A percentile compares a stretch with the other conserved stretches of the same genome.
Conservation (phyloP, 345 rosid species). For the Odontarrhena argentea region DNA sequence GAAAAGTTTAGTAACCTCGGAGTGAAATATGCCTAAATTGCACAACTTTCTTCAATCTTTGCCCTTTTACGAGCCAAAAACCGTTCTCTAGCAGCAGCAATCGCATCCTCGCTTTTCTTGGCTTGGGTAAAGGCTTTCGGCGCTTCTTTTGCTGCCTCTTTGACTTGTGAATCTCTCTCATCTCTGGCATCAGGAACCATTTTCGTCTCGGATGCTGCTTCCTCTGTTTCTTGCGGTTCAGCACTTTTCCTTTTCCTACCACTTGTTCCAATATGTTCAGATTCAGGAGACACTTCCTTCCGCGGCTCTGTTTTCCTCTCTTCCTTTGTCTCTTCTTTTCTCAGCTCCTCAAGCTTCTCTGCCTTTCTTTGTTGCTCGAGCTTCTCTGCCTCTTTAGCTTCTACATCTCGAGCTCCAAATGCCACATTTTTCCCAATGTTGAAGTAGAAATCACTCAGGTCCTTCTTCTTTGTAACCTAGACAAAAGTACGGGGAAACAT, state of each 20-base stretch:
- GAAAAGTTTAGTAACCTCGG: not conserved
- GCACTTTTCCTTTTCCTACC: conserved; percentile 18
- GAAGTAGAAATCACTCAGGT: conserved; percentile 84
- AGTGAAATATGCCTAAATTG: not conserved
- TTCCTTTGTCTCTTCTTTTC: conserved; percentile 45
- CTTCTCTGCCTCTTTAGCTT: conserved; percentile 51
- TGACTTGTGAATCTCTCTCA: conserved; percentile 36
- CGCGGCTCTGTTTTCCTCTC: conserved; percentile 34
- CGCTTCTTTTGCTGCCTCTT: conserved; percentile 44
- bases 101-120: conserved; percentile 64
- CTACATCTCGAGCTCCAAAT: conserved; percentile 57
- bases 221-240: conserved; percentile 45
- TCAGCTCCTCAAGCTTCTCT: conserved; percentile 46
- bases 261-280: conserved; percentile 41
- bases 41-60: conserved; percentile 46
- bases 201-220: conserved; percentile 34
- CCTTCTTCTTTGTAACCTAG: conserved; percentile 88
- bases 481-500: not conserved
- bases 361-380: conserved; percentile 45
- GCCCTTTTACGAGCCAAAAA: conserved; percentile 76
- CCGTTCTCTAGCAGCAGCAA: conserved; percentile 82
- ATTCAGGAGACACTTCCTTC: conserved; percentile 29
- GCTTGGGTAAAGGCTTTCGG: conserved; percentile 53
- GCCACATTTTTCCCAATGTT: conserved; percentile 82
- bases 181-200: conserved; percentile 37